These are phyloP conservation scores for Chrysosporium keratinophilum DNA, from an alignment of 2,329 filamentous ascomycete species.

Conservation along the genomic window DNA sequence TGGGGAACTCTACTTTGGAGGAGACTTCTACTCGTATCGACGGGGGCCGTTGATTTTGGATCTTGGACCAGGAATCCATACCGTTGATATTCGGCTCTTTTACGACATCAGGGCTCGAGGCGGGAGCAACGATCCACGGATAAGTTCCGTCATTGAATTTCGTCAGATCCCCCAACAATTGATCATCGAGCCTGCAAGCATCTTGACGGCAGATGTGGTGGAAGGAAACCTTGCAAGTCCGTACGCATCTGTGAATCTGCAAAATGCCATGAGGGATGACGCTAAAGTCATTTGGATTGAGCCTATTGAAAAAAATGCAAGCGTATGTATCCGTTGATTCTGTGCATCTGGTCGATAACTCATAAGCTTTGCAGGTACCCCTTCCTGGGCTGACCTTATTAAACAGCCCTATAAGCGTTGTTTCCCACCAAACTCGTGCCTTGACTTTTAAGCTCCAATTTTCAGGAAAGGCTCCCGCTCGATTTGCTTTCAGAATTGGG, in stretches of 20 bases:
- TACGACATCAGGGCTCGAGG: conserved; percentile 50
- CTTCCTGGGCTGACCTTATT: neutral
- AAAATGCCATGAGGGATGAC: conserved; percentile 33
- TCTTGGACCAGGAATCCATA: conserved; percentile 42
- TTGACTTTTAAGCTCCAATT: conserved; percentile 24
- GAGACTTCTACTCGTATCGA: conserved; percentile 46
- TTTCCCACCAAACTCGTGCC: conserved; percentile 28
- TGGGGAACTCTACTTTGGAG: conserved; percentile 44
- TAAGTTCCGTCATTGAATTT: conserved; percentile 35
- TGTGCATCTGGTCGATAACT: neutral
- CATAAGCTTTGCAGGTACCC: neutral
- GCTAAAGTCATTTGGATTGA: conserved; percentile 19
- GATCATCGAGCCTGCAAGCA: conserved; percentile 24
- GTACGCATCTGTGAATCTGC: conserved; percentile 41
- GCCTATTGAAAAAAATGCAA: conserved; percentile 15
- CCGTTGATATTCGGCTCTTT: conserved; percentile 43
- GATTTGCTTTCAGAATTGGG: conserved; percentile 17
- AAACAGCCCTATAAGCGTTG: conserved; percentile 16
- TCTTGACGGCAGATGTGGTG: conserved; percentile 45
- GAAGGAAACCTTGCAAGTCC: conserved; percentile 38
- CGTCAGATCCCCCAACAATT: conserved; percentile 23
- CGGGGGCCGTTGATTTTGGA: conserved; percentile 42
- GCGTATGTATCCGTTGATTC: neutral
- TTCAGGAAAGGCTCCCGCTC: neutral
- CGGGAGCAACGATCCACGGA: conserved; percentile 38